A percentile compares a stretch with the other conserved stretches of the same genome.
These are phyloP conservation scores for Aurifilum marmelostoma DNA, from an alignment of 2,329 filamentous ascomycete species.

Conservation along the genomic window DNA sequence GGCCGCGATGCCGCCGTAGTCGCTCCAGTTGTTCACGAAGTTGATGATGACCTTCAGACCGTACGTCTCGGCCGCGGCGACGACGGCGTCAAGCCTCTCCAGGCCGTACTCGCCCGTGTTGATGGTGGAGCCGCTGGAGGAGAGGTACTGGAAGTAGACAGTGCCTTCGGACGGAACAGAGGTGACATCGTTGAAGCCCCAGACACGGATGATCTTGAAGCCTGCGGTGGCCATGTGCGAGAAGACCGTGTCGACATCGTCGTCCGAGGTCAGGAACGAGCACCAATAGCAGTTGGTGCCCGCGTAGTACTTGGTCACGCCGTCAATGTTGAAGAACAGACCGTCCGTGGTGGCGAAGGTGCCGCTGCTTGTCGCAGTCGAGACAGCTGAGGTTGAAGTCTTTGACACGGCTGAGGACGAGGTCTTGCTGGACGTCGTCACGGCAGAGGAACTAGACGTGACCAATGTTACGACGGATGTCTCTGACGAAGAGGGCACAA, in stretches of 20 bases:
- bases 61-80: conserved; percentile 59
- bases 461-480: conserved; percentile 8
- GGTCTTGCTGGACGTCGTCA: conserved; percentile 14
- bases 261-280: conserved; percentile 49
- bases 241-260: conserved; percentile 47
- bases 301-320: conserved; percentile 48
- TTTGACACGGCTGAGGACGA: conserved; percentile 17
- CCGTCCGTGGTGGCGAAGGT: conserved; percentile 35
- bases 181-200: conserved; percentile 65
- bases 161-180: conserved; percentile 39
- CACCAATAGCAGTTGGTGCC: conserved; percentile 60
- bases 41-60: conserved; percentile 67
- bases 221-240: conserved; percentile 40
- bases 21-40: conserved; percentile 70
- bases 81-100: conserved; percentile 66
- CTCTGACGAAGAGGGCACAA: conserved; percentile 7
- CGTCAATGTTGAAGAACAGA: conserved; percentile 45
- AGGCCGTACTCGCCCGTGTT: conserved; percentile 65
- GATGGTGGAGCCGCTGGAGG: conserved; percentile 54
- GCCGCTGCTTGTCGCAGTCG: conserved; percentile 26
- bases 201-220: conserved; percentile 60
- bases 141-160: conserved; percentile 57
- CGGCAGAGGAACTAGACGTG: conserved; percentile 6
- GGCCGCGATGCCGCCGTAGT: conserved; percentile 67
- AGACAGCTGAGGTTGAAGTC: conserved; percentile 14